phyloP scores from a whole-genome alignment of 768 basidiomycete species.

The Rhizopogon vesiculosus region DNA sequence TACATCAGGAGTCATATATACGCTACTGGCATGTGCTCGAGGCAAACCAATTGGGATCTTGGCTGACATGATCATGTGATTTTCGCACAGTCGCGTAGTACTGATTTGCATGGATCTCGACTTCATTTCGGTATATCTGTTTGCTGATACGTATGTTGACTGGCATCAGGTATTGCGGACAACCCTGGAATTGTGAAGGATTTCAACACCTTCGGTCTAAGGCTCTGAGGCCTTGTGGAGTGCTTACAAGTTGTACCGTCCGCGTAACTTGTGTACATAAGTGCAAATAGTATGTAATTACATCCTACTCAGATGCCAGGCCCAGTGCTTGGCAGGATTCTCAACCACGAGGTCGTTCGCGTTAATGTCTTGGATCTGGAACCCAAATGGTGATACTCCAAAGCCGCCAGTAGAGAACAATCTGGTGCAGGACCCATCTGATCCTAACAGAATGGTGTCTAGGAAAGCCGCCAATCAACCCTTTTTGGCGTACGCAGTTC shows the following conservation, averaged over 20 bases:
- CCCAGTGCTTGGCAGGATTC: not conserved
- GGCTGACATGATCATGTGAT: not conserved
- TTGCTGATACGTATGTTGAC: too few relatives aligned
- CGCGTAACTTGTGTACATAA: not conserved
- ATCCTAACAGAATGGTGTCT: slow-evolving; percentile 67
- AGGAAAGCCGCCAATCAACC: slow-evolving; percentile 83
- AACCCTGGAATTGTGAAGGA: too few relatives aligned
- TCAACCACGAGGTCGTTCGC: not conserved
- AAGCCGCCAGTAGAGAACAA: slow-evolving; percentile 35
- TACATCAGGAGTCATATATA: slow-evolving; percentile 14
- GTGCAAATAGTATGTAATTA: not conserved
- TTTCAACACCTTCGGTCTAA: too few relatives aligned
- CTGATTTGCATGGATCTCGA: too few relatives aligned
- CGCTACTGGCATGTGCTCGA: slow-evolving; percentile 1
- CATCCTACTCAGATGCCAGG: not conserved
- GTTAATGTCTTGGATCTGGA: slow-evolving; percentile 65
- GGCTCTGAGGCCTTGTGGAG: too few relatives aligned
- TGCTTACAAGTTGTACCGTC: too few relatives aligned
- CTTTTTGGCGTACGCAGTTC: slow-evolving; percentile 65
- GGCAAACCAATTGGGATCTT: not conserved
- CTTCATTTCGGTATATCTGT: too few relatives aligned
- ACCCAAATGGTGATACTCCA: slow-evolving; percentile 34
- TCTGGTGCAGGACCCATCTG: slow-evolving; percentile 58
- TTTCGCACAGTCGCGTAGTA: too few relatives aligned
- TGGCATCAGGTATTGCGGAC: too few relatives aligned